Evolutionary conservation across 768 basidiomycete genomes (phyloP).

Genomic region (Hydnomerulius pinastri): DNA sequence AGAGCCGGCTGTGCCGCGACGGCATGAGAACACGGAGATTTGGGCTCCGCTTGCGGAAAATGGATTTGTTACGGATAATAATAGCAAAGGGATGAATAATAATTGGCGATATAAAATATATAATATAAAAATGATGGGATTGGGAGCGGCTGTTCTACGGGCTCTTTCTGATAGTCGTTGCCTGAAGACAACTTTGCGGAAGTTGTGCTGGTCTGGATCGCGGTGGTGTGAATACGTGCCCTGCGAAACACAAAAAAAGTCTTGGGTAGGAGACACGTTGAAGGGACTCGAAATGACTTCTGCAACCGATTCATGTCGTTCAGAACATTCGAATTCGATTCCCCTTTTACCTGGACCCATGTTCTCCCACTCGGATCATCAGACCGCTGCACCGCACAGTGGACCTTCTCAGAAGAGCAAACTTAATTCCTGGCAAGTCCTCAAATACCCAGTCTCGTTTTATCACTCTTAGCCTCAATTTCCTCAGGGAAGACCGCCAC

Average conservation of each 20-base stretch:
- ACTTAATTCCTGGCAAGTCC: constrained; percentile 28
- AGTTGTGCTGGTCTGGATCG: constrained; percentile 6
- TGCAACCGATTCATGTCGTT: constrained; percentile 7
- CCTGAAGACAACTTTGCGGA: not conserved
- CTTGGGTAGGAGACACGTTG: constrained; percentile 9
- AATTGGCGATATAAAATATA: constrained; percentile 18
- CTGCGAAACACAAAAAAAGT: not conserved
- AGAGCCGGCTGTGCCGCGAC: constrained; percentile 32
- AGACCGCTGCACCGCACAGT: constrained; percentile 27
- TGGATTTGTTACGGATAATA: constrained; percentile 11
- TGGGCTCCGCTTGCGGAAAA: constrained; percentile 26
- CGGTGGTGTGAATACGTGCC: constrained; percentile 11
- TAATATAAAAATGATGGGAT: constrained; percentile 12
- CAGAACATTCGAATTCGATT: constrained; percentile 25
- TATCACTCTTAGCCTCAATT: constrained; percentile 15
- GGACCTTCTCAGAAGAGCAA: constrained; percentile 26
- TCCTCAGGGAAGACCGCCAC: constrained; percentile 31
- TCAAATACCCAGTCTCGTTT: constrained; percentile 21
- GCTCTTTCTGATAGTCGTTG: not conserved
- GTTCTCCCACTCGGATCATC: constrained; percentile 35
- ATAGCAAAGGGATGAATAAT: not conserved
- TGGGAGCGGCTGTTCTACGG: constrained; percentile 8
- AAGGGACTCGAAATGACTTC: constrained; percentile 16
- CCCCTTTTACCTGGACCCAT: constrained; percentile 21
- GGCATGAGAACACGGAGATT: constrained; percentile 24